These are phyloP conservation scores for Chrysopogon serrulatus DNA, from an alignment of 176 grass and related monocot genomes.

Conservation along the genomic window DNA sequence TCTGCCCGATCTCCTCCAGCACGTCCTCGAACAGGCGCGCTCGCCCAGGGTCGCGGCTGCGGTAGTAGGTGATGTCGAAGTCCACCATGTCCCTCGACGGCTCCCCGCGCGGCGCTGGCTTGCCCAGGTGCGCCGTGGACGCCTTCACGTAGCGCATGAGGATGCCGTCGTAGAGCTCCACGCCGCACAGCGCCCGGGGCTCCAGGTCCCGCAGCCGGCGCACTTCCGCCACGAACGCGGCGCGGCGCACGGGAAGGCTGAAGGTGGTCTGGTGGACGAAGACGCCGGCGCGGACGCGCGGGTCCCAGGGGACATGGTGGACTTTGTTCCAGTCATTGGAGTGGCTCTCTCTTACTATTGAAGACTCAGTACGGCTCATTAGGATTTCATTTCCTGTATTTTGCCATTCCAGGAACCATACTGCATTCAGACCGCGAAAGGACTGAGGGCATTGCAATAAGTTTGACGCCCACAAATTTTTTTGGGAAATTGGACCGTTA, in stretches of 20 bases:
- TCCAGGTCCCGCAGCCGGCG: constrained; percentile 42
- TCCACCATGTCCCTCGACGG: constrained; percentile 50
- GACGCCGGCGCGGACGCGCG: constrained; percentile 28
- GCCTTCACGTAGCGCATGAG: constrained; percentile 65
- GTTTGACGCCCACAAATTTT: too few relatives aligned
- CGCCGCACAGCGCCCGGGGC: constrained; percentile 48
- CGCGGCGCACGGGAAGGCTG: constrained; percentile 45
- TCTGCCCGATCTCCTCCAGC: constrained; percentile 85
- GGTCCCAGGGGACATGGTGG: constrained; percentile 65
- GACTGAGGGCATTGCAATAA: too few relatives aligned
- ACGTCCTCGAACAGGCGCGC: constrained; percentile 54
- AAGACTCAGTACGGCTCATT: too few relatives aligned
- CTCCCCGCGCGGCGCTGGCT: not conserved
- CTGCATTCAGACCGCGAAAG: too few relatives aligned
- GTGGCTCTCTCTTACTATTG: too few relatives aligned
- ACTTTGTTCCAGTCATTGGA: too few relatives aligned
- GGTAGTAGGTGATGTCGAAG: constrained; percentile 80
- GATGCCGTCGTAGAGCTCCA: constrained; percentile 68
- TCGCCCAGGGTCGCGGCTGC: constrained; percentile 30
- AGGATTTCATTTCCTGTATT: too few relatives aligned
- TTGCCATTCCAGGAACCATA: too few relatives aligned
- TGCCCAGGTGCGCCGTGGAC: constrained; percentile 63
- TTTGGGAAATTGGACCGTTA: too few relatives aligned
- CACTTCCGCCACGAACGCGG: constrained; percentile 54
- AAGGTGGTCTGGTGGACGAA: constrained; percentile 68